Evolutionary conservation across 129 eudicot genomes (phyloP).

Genomic region (Chrysanthemum seticuspe): DNA sequence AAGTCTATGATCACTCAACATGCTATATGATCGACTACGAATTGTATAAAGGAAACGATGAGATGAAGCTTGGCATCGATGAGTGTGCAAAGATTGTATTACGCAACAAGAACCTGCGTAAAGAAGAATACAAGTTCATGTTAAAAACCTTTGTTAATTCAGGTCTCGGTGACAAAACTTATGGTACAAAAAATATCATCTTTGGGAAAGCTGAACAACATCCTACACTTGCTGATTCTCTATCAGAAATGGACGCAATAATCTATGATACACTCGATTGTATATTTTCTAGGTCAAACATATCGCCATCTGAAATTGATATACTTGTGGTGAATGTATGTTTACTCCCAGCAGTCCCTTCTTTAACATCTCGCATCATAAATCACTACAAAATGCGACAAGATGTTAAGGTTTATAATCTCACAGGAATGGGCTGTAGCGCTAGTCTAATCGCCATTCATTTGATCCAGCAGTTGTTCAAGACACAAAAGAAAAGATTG

Average conservation of each 20-base stretch:
- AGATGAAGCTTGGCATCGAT: constrained; percentile 41
- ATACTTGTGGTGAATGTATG: constrained; percentile 65
- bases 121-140: constrained; percentile 51
- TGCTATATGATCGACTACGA: constrained; percentile 66
- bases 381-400: constrained; percentile 58
- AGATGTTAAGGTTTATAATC: constrained; percentile 48
- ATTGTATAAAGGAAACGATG: constrained; percentile 55
- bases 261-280: constrained; percentile 48
- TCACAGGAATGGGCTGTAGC: constrained; percentile 68
- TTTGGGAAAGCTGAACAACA: constrained; percentile 38
- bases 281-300: constrained; percentile 36
- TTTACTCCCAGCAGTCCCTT: constrained; percentile 45
- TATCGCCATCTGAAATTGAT: constrained; percentile 45
- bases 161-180: constrained; percentile 67
- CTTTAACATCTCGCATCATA: constrained; percentile 51
- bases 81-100: constrained; percentile 39
- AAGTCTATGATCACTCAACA: neutral
- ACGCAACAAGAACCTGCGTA: constrained; percentile 53
- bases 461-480: constrained; percentile 52
- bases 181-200: constrained; percentile 48
- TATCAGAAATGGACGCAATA: constrained; percentile 52
- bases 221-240: constrained; percentile 36
- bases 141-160: constrained; percentile 52
- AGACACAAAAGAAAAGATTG: constrained; percentile 33
- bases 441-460: constrained; percentile 54